These are phyloP conservation scores for Achaetomium macrosporum DNA, from an alignment of 2,329 filamentous ascomycete genomes.

Conservation along the genomic window DNA sequence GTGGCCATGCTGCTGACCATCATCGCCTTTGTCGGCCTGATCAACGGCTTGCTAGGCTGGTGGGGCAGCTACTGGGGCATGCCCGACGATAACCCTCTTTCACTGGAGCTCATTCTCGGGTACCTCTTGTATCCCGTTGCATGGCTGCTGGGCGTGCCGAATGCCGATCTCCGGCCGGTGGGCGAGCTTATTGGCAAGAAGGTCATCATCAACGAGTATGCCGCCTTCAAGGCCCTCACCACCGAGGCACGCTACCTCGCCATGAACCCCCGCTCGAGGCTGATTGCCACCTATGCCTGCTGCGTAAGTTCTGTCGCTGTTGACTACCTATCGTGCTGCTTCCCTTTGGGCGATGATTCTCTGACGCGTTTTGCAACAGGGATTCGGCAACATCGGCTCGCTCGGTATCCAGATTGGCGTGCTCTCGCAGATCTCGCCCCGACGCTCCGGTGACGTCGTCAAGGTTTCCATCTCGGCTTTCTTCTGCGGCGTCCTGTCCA, in stretches of 20 bases:
- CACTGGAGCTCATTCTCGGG: slow-evolving; percentile 67
- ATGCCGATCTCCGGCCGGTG: slow-evolving; percentile 62
- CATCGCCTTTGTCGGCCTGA: slow-evolving; percentile 66
- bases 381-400: slow-evolving; percentile 80
- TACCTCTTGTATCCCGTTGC: slow-evolving; percentile 74
- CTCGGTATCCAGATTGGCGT: slow-evolving; percentile 88
- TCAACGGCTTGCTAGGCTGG: slow-evolving; percentile 76
- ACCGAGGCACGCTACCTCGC: slow-evolving; percentile 44
- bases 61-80: slow-evolving; percentile 76
- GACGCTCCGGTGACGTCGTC: slow-evolving; percentile 67
- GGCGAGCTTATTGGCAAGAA: slow-evolving; percentile 73
- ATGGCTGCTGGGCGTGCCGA: slow-evolving; percentile 73
- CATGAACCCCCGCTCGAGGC: slow-evolving; percentile 63
- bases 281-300: slow-evolving; percentile 82
- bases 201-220: slow-evolving; percentile 80
- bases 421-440: slow-evolving; percentile 71
- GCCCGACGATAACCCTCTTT: slow-evolving; percentile 50
- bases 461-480: slow-evolving; percentile 71
- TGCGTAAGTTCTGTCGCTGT: slow-evolving; percentile 44
- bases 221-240: slow-evolving; percentile 50
- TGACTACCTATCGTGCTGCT: slow-evolving; percentile 25
- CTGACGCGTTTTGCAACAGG: slow-evolving; percentile 28
- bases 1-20: slow-evolving; percentile 75
- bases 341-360: background rate
- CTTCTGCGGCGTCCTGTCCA: slow-evolving; percentile 70